Conservation (phyloP, 2,329 filamentous ascomycete species). For the Knoxdaviesia capensis region DNA sequence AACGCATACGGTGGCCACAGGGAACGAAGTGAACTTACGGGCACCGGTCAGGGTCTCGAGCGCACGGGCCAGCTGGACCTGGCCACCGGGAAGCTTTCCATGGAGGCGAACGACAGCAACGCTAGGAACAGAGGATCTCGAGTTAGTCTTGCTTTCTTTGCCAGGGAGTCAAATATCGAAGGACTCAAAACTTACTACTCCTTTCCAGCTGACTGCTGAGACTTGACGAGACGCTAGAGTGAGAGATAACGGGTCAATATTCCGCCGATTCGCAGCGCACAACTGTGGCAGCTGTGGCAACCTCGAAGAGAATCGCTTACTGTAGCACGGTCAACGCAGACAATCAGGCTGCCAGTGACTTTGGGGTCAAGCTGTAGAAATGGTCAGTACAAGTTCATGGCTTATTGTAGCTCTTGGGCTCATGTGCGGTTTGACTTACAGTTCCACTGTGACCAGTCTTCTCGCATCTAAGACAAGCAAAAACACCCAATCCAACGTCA, state of each 20-base stretch:
- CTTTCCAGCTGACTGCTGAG: slow-evolving; percentile 96
- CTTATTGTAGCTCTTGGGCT: not conserved
- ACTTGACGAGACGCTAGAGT: slow-evolving; percentile 69
- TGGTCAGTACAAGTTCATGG: not conserved
- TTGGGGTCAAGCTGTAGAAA: slow-evolving; percentile 61
- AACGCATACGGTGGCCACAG: too few species aligned
- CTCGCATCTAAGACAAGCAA: slow-evolving; percentile 26
- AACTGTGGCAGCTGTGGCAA: too few species aligned
- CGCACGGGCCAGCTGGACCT: slow-evolving; percentile 80
- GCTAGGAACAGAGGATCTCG: slow-evolving; percentile 5
- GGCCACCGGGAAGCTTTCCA: slow-evolving; percentile 82
- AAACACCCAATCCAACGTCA: slow-evolving; percentile 1
- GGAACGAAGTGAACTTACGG: slow-evolving; percentile 10
- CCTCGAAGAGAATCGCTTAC: too few species aligned
- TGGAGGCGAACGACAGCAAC: slow-evolving; percentile 89
- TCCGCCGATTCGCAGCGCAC: too few species aligned
- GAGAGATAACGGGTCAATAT: too few species aligned
- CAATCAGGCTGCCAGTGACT: slow-evolving; percentile 88
- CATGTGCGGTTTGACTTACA: not conserved
- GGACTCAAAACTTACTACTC: slow-evolving; percentile 39
- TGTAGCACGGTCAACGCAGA: slow-evolving; percentile 90
- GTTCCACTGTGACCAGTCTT: slow-evolving; percentile 98
- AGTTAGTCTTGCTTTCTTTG: not conserved
- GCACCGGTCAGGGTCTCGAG: slow-evolving; percentile 93
- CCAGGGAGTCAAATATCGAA: not conserved